These are phyloP conservation scores for cucumber (Cucumis sativus) DNA, from an alignment of 306 rosid species.

Conservation along the genomic window DNA sequence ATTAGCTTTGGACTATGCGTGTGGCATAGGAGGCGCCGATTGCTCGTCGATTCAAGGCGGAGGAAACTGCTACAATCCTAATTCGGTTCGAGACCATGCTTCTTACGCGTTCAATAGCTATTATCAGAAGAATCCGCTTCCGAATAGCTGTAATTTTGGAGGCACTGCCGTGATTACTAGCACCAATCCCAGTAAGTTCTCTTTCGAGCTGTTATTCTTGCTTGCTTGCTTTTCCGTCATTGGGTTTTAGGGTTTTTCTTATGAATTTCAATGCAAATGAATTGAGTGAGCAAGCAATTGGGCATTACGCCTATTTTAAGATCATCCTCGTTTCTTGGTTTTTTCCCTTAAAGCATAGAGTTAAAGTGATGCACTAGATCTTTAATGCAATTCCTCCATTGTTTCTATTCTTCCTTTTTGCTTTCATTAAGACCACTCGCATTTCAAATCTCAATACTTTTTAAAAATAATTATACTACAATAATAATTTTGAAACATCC, in stretches of 20 bases:
- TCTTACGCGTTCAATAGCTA: slow-evolving; percentile 7
- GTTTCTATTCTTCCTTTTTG: no score
- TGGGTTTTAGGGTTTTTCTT: not conserved
- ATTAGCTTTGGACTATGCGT: slow-evolving; percentile 2
- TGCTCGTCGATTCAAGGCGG: slow-evolving; percentile 4
- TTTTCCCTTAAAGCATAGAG: no score
- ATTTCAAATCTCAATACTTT: no score
- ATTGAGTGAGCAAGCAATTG: not conserved
- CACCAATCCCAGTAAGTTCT: slow-evolving; percentile 7
- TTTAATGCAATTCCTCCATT: no score
- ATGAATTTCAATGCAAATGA: not conserved
- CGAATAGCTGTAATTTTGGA: slow-evolving; percentile 13
- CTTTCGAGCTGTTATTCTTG: not conserved
- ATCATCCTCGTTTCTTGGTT: not conserved
- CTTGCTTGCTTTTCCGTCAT: not conserved
- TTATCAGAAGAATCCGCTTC: slow-evolving; percentile 12
- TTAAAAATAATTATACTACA: no score
- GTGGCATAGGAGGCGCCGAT: slow-evolving; percentile 6
- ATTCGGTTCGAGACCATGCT: slow-evolving; percentile 9
- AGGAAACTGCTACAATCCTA: slow-evolving; percentile 1
- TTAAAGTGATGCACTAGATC: no score
- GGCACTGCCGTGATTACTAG: slow-evolving; percentile 9
- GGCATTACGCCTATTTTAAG: no score
- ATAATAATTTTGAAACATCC: no score
- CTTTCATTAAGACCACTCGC: no score